These are phyloP conservation scores for Boletus tylopilopsis DNA, from an alignment of 768 basidiomycete genomes.

Conservation along the genomic window DNA sequence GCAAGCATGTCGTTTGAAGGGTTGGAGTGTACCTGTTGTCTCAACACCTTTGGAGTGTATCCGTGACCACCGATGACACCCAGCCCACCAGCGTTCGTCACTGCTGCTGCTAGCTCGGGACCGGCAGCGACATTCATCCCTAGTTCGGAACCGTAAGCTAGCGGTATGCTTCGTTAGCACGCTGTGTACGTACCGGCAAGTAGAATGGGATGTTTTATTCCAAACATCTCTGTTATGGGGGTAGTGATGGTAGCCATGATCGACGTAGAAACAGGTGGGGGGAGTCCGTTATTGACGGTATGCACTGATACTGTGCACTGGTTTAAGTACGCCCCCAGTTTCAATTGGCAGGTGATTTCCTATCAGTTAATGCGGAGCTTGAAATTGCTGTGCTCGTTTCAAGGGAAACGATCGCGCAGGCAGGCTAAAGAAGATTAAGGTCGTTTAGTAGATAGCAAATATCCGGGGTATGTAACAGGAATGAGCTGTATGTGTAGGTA, in stretches of 20 bases:
- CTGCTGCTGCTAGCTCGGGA: constrained; percentile 87
- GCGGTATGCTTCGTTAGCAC: constrained; percentile 31
- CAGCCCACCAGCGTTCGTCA: constrained; percentile 90
- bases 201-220: constrained; percentile 83
- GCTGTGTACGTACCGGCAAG: constrained; percentile 63
- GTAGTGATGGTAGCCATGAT: constrained; percentile 61
- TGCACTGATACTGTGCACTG: neutral
- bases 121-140: constrained; percentile 68
- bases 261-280: neutral
- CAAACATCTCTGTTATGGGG: constrained; percentile 85
- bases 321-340: too few species aligned
- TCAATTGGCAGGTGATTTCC: too few species aligned
- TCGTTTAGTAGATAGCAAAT: constrained; percentile 16
- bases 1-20: neutral
- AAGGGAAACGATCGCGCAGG: too few species aligned
- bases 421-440: neutral
- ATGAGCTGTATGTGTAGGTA: constrained; percentile 17
- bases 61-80: constrained; percentile 92
- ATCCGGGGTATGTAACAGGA: constrained; percentile 27
- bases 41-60: constrained; percentile 78
- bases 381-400: too few species aligned
- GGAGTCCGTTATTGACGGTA: too few species aligned
- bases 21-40: constrained; percentile 57
- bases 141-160: constrained; percentile 16
- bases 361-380: too few species aligned